Evolutionary conservation across 768 basidiomycete genomes (phyloP), one percentile per base, ranked within the genome.

Genomic region (Mycena galericulata): DNA sequence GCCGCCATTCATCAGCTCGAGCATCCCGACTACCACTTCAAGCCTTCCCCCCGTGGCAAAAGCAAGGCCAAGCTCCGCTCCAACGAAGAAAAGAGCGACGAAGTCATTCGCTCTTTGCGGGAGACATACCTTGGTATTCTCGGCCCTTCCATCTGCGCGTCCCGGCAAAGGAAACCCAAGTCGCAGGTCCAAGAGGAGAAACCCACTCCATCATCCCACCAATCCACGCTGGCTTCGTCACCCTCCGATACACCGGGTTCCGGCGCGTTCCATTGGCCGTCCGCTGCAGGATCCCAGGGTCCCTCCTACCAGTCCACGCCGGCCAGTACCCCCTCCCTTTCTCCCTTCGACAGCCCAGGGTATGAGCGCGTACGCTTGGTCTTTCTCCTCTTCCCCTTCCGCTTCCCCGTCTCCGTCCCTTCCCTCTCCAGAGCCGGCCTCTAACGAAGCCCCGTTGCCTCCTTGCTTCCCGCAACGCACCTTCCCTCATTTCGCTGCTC

Each of bases 11-110:
- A 92, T 69, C 83, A 82, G 30, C 69, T 76, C 70, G 78, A 79
- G 46, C 83, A 91, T 69, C 90, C 92, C 3, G 80, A 85, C 67
- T 92, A 91, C 78, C 88, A 87, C 75, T 92, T 90, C 69, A 82
- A 84, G 30, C 90, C 91, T 40, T 75, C 79, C n/a, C 73, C 76
- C 47, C 78, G 77, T 27, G 56, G 76, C 24, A 83, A 82, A 72
- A 73, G 66, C 46, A 81, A 75, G 74, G 49, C 38, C 62, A 49
- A 72, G 65, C 53, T 46, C n/a, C 55, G 72, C 36, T 43, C 20
- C 64, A 62, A 47, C 63, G 71, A 43, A 55, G 74, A 69, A 20
- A 73, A 69, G 43, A 72, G 70, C 54, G 73, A 76, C 38, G 75
- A 78, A 22, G 71, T 74, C 34, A 81, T 81, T 41, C 76, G 79